Evolutionary conservation across 257 asterid genomes (phyloP).

Genomic region (Nicotiana undulata): DNA sequence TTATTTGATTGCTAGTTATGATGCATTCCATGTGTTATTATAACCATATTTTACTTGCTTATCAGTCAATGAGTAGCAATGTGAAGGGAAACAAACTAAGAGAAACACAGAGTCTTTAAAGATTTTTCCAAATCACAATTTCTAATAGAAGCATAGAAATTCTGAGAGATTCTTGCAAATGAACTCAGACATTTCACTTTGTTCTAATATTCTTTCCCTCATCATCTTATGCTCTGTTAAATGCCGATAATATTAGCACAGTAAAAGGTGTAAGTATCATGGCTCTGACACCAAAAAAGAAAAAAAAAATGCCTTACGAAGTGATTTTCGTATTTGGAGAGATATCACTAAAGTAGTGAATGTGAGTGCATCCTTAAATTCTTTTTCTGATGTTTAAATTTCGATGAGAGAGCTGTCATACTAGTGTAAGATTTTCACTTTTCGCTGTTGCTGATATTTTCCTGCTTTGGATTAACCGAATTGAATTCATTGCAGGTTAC

Average conservation of each 20-base stretch:
- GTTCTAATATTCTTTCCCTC: not conserved
- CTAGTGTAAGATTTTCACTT: not conserved
- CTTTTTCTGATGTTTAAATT: not conserved
- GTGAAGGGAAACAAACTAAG: not conserved
- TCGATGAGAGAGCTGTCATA: not conserved
- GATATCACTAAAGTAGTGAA: too few relatives aligned
- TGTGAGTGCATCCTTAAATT: too few relatives aligned
- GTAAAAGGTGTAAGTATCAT: not conserved
- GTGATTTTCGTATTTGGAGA: too few relatives aligned
- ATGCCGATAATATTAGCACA: too few relatives aligned
- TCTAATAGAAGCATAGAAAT: not conserved
- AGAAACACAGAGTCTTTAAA: not conserved
- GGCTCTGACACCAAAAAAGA: not conserved
- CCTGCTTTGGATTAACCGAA: not conserved
- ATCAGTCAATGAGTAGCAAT: not conserved
- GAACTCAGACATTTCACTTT: not conserved
- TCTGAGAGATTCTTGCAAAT: not conserved
- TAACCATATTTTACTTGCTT: not conserved
- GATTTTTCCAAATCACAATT: not conserved
- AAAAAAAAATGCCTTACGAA: too few relatives aligned
- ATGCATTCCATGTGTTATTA: not conserved
- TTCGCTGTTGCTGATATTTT: not conserved
- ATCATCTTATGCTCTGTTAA: too few relatives aligned
- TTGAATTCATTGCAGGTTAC: slow-evolving; percentile 41
- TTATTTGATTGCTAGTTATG: not conserved